phyloP scores from a whole-genome alignment of 2,329 filamentous ascomycete species.

The Clonostachys chloroleuca region DNA sequence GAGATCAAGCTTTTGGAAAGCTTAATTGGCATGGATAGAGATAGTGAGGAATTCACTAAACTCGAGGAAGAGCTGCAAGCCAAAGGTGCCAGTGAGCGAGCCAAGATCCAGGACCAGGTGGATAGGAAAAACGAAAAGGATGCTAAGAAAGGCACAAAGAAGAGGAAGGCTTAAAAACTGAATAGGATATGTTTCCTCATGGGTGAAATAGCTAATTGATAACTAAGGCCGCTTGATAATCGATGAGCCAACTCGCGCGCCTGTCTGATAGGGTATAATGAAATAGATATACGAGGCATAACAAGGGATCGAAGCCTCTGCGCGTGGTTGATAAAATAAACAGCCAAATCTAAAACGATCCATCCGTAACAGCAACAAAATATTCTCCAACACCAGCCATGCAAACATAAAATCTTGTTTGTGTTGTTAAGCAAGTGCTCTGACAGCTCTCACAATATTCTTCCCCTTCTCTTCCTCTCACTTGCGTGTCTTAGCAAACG shows the following conservation, averaged over 20 bases:
- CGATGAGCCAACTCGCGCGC: no score
- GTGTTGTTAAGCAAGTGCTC: no score
- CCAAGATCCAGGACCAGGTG: constrained; percentile 73
- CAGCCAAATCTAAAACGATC: neutral
- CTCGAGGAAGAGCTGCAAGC: constrained; percentile 63
- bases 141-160: constrained; percentile 26
- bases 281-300: neutral
- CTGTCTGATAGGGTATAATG: no score
- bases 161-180: constrained; percentile 6
- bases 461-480: constrained; percentile 2
- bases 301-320: neutral
- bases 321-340: neutral
- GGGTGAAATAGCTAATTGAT: neutral
- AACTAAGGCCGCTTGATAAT: no score
- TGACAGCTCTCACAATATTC: no score
- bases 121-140: constrained; percentile 67
- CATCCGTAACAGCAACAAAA: neutral
- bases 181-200: no score
- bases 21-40: constrained; percentile 77
- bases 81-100: constrained; percentile 66
- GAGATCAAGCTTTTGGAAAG: constrained; percentile 95
- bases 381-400: no score
- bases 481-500: constrained; percentile 29
- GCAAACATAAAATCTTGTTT: no score
- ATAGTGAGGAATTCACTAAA: constrained; percentile 65